Evolutionary conservation across 768 basidiomycete species (phyloP), one percentile per base, ranked within the genome.

Genomic region (Cystobasidium onofrii): DNA sequence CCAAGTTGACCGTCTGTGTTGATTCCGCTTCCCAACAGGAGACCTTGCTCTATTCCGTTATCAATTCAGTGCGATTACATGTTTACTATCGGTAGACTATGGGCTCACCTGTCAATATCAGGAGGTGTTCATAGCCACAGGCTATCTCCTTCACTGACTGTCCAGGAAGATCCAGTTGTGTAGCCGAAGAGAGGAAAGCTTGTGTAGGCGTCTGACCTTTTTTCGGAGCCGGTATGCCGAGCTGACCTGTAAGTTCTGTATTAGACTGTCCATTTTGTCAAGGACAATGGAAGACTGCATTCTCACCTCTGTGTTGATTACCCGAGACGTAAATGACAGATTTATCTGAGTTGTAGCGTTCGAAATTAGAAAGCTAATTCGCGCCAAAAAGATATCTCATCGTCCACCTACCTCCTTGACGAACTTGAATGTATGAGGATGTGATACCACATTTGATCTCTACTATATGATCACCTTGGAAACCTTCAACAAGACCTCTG

Each of bases 1-100:
- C 69, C 69, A 31, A 71, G 69, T 52, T 71, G 69, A 18, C 69
- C 69, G 27, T 71, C 69, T 10, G 69, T 71, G 33, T 60, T 60
- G 20, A 71, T 44, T 6, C 69, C 69, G 17, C 54, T 20, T 3
- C 31, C 69, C 3, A 55, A 31, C 20, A 71, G 12, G 6, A 34
- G 33, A 31, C 69, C 69, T 34, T 71, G 33, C 55, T 71, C 66
- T 69, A 23, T 43, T 4, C 9, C 6, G 33, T 25, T 23, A 20
- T 10, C 39, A 41, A 33, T 34, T n/a, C 25, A 63, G 33, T n/a
- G 3, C 20, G 33, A 33, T 63, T 34, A 27, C 61, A n/a, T 9
- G 4, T 20, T 9, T 7, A 9, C 15, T 9, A 33, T 6, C 20
- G 61, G 52, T 7, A 29, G 27, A 6, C 15, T 15, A 41, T 27